Evolutionary conservation across 2,329 filamentous ascomycete genomes (phyloP), one percentile per base, ranked within the genome.

Genomic region (Xylariomycetidae sp.): DNA sequence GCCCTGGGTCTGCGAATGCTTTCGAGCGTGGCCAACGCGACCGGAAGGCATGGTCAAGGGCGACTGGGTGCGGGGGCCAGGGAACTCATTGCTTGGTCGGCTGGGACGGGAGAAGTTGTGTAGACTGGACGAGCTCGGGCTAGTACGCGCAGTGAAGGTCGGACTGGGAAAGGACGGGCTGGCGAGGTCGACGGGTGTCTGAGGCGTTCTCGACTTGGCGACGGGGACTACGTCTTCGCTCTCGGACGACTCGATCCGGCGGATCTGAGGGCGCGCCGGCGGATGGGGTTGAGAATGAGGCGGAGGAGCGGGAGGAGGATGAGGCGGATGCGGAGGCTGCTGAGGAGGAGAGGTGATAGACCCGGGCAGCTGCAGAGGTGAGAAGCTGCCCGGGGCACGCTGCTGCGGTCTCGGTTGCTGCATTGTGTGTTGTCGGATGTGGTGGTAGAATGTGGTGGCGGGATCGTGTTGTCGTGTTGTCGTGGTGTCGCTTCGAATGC

Each of bases 1-100:
- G 49, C 85, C 85, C 54, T 85, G 82, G 7, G 76, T 83, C 46
- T 82, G 76, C 40, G 85, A 85, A 49, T 84, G 74, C 45, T 79
- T 80, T 60, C 80, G 47, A 35, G 53, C 31, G 48, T 60, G 44
- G 43, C 51, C 50, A 51, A 44, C 42, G 54, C 54, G 53, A 48
- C 56, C 50, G 13, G 60, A 49, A 16, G 64, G 62, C 24, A 60
- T 53, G 26, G 58, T 66, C 47, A 66, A 46, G 20, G 68, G 65
- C 19, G 67, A 70, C 10, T 54, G 58, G 48, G 54, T 65, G 40
- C 57, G 53, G 29, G 56, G 56, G 50, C 50, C 46, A 38, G 60
- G 52, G 44, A 52, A 47, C 35, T 49, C 50, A 32, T 53, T 50
- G 35, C 35, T 50, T 4, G 58, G 47, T 18, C 59, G 59, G 5